Conservation (phyloP, 129 eudicot species). For the Mikania micrantha region DNA sequence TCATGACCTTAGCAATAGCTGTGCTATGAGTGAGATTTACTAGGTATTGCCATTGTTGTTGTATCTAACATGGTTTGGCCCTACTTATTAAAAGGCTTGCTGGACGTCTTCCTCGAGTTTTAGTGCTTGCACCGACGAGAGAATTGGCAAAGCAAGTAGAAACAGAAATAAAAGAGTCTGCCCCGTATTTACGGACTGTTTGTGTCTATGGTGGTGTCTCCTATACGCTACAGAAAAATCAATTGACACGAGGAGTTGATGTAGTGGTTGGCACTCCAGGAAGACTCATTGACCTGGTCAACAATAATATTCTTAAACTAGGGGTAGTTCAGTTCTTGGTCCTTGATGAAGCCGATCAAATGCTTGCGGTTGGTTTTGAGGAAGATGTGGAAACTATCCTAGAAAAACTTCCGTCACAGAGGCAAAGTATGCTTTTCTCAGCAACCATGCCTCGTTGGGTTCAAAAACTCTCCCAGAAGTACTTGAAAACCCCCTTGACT, state of each 20-base stretch:
- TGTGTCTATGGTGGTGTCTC: constrained; percentile 97
- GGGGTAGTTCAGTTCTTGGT: constrained; percentile 82
- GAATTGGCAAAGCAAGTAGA: constrained; percentile 97
- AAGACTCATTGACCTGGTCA: constrained; percentile 80
- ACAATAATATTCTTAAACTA: constrained; percentile 58
- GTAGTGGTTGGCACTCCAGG: constrained; percentile 97
- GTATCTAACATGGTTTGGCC: neutral
- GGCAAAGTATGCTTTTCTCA: constrained; percentile 98
- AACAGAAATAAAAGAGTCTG: constrained; percentile 86
- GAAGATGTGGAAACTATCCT: constrained; percentile 83
- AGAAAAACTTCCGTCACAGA: constrained; percentile 55
- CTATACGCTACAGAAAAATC: constrained; percentile 51
- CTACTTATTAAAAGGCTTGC: constrained; percentile 41
- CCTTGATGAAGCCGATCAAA: constrained; percentile 97
- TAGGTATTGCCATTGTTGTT: too few species aligned
- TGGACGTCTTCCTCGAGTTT: constrained; percentile 71
- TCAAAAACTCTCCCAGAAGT: constrained; percentile 69
- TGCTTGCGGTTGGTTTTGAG: constrained; percentile 99
- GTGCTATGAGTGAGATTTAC: too few species aligned
- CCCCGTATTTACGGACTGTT: constrained; percentile 82
- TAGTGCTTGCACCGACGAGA: constrained; percentile 92
- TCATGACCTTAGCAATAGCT: too few species aligned
- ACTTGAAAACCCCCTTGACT: constrained; percentile 65
- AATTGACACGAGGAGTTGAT: constrained; percentile 86
- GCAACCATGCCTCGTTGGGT: constrained; percentile 98